Evolutionary conservation across 2,329 filamentous ascomycete genomes (phyloP).

Genomic region (Lachnellula occidentalis): DNA sequence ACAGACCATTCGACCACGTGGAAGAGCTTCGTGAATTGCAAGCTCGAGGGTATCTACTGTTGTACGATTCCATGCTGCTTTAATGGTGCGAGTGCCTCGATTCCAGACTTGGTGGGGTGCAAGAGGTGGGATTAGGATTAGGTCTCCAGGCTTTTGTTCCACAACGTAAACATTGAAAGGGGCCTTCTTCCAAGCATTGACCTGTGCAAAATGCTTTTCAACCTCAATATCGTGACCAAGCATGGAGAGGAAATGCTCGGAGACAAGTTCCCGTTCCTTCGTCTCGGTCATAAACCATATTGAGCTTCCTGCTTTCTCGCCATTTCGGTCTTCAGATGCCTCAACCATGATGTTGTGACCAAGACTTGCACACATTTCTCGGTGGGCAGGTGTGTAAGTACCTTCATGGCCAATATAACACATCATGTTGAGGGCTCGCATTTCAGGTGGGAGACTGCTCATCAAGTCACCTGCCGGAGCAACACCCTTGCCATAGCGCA

Average conservation of each 20-base stretch:
- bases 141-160: conserved; percentile 84
- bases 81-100: conserved; percentile 89
- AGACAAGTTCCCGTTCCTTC: conserved; percentile 82
- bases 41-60: conserved; percentile 86
- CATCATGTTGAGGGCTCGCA: conserved; percentile 96
- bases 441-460: conserved; percentile 79
- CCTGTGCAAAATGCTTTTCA: conserved; percentile 92
- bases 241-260: conserved; percentile 89
- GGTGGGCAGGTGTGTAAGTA: conserved; percentile 90
- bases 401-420: conserved; percentile 97
- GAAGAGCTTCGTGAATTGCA: conserved; percentile 80
- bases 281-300: conserved; percentile 99
- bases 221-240: conserved; percentile 95
- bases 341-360: conserved; percentile 99
- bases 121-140: conserved; percentile 87
- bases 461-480: conserved; percentile 85
- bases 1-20: conserved; percentile 84
- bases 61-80: conserved; percentile 95
- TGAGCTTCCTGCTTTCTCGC: conserved; percentile 79
- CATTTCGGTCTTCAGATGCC: conserved; percentile 65
- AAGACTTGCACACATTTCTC: conserved; percentile 94
- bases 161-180: conserved; percentile 91
- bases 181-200: conserved; percentile 92
- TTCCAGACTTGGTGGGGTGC: conserved; percentile 99
- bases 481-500: conserved; percentile 36